Conservation (phyloP, 2,329 filamentous ascomycete species). For the Botrytis galanthina region DNA sequence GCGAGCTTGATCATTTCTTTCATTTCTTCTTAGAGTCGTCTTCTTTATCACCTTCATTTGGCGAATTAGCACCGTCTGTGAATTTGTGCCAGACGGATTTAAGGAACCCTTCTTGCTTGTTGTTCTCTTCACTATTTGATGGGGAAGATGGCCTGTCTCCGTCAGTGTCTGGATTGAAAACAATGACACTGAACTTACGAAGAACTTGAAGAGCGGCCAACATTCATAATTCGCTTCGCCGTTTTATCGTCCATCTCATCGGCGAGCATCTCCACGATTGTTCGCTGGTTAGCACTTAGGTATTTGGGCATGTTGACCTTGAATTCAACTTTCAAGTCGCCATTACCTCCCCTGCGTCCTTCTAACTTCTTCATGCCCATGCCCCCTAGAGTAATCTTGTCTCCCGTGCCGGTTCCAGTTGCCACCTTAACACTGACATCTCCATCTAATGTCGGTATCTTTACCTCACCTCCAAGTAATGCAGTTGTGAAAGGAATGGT, state of each 20-base stretch:
- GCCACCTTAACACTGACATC: conserved; percentile 87
- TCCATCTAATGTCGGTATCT: conserved; percentile 84
- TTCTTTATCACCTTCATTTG: conserved; percentile 18
- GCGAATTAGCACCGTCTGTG: conserved; percentile 56
- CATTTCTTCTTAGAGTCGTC: conserved; percentile 22
- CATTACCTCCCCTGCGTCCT: conserved; percentile 62
- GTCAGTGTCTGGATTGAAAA: conserved; percentile 23
- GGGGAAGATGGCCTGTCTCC: conserved; percentile 21
- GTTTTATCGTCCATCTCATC: conserved; percentile 94
- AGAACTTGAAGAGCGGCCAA: conserved; percentile 52
- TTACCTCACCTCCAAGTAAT: conserved; percentile 84
- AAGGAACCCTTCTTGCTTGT: conserved; percentile 83
- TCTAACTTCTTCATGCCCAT: conserved; percentile 92
- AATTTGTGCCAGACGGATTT: conserved; percentile 92
- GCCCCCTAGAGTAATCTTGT: conserved; percentile 82
- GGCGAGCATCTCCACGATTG: conserved; percentile 90
- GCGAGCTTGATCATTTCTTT: background rate
- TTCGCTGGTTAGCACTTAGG: conserved; percentile 84
- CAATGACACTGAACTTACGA: conserved; percentile 45
- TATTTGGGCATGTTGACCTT: conserved; percentile 95
- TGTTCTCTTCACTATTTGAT: conserved; percentile 43
- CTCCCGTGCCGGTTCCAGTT: conserved; percentile 88
- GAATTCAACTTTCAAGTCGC: conserved; percentile 92
- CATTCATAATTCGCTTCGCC: conserved; percentile 89
- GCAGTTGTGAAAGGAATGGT: conserved; percentile 90